These are phyloP conservation scores for Neurospora sp. DNA, from an alignment of 2,329 filamentous ascomycete species.

Conservation along the genomic window DNA sequence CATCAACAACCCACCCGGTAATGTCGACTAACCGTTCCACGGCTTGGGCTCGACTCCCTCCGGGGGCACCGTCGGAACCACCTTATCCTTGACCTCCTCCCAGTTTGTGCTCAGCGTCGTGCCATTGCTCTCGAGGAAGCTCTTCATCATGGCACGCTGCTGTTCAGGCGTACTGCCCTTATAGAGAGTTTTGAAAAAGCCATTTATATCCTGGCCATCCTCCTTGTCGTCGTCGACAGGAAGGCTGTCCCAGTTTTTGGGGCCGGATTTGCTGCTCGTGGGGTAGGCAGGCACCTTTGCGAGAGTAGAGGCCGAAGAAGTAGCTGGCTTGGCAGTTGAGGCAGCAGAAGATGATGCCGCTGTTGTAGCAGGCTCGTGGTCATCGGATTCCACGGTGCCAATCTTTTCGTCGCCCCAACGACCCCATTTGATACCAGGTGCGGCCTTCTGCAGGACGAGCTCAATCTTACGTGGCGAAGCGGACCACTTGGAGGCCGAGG, in stretches of 20 bases:
- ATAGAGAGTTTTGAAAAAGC: slow-evolving; percentile 88
- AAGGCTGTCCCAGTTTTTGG: slow-evolving; percentile 88
- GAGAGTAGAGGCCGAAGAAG: slow-evolving; percentile 1
- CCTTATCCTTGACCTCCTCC: slow-evolving; percentile 64
- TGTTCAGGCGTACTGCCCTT: slow-evolving; percentile 67
- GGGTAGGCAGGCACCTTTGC: slow-evolving; percentile 55
- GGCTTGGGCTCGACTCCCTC: slow-evolving; percentile 70
- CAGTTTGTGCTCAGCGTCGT: slow-evolving; percentile 90
- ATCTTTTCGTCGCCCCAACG: slow-evolving; percentile 21
- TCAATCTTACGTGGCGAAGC: slow-evolving; percentile 25
- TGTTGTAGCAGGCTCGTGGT: neutral
- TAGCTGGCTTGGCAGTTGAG: neutral
- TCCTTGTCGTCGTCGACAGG: slow-evolving; percentile 45
- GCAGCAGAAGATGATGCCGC: neutral
- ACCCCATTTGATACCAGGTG: slow-evolving; percentile 21
- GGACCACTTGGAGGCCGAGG: slow-evolving; percentile 13
- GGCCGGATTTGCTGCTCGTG: slow-evolving; percentile 71
- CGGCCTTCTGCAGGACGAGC: slow-evolving; percentile 21
- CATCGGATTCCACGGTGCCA: neutral
- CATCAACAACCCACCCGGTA: neutral
- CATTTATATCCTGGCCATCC: slow-evolving; percentile 54
- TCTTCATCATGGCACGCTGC: slow-evolving; percentile 94
- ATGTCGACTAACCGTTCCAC: slow-evolving; percentile 34
- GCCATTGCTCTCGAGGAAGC: slow-evolving; percentile 86
- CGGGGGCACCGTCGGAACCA: slow-evolving; percentile 62